Conservation (phyloP, 495 filamentous ascomycete species). For the Aspergillus coremiiformis region DNA sequence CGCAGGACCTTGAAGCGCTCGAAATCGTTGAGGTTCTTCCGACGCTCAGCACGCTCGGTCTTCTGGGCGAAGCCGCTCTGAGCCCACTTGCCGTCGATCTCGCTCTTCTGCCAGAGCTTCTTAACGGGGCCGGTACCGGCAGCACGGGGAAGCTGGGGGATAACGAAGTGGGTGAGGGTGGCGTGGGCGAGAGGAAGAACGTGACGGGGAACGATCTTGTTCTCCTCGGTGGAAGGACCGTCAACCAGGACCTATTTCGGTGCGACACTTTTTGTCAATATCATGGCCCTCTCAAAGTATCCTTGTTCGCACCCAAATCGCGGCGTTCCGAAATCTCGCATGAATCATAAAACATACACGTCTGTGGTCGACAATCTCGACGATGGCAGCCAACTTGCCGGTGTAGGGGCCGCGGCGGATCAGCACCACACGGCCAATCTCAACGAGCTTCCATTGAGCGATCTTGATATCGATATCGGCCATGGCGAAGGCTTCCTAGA, state of each 20-base stretch:
- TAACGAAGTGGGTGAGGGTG: slow-evolving; percentile 83
- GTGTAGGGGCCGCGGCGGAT: slow-evolving; percentile 67
- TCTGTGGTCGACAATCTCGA: slow-evolving; percentile 99
- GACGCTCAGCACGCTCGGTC: slow-evolving; percentile 70
- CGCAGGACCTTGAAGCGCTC: slow-evolving; percentile 99
- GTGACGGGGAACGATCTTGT: slow-evolving; percentile 75
- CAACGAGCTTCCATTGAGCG: slow-evolving; percentile 80
- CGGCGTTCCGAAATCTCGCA: not conserved
- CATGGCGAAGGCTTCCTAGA: slow-evolving; percentile 45
- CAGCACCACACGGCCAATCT: slow-evolving; percentile 93
- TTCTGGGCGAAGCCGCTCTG: slow-evolving; percentile 86
- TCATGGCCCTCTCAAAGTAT: slow-evolving; percentile 9
- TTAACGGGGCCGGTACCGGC: slow-evolving; percentile 75
- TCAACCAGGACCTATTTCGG: slow-evolving; percentile 78
- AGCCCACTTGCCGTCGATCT: slow-evolving; percentile 86
- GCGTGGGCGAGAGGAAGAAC: slow-evolving; percentile 67
- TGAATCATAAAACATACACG: slow-evolving; percentile 64
- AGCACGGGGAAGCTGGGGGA: slow-evolving; percentile 79
- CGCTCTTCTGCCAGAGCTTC: slow-evolving; percentile 76
- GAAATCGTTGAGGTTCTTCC: slow-evolving; percentile 90
- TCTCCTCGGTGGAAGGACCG: slow-evolving; percentile 72
- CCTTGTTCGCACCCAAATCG: not conserved
- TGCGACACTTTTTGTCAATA: slow-evolving; percentile 30
- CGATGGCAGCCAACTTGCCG: slow-evolving; percentile 84
- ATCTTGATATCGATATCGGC: slow-evolving; percentile 65